Conservation (phyloP, 306 rosid genomes). For the Begonia loranthoides region DNA sequence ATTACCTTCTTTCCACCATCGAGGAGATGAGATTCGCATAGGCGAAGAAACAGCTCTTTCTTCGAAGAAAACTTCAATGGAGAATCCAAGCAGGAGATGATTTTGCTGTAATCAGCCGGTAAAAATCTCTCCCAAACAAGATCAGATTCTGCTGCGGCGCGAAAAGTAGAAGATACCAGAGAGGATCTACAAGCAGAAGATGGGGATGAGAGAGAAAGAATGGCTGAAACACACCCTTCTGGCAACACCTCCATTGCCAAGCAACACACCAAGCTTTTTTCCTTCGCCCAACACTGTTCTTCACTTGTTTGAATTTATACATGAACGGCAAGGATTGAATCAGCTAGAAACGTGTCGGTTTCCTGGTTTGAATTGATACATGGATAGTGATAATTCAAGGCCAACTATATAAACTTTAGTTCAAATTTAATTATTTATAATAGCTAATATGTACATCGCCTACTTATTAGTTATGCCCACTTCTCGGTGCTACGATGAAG, state of each 20-base stretch:
- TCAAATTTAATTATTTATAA: too few species aligned
- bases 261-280: too few species aligned
- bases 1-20: conserved; percentile 40
- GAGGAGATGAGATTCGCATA: conserved; percentile 30
- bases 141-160: conserved; percentile 28
- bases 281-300: too few species aligned
- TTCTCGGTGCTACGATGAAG: too few species aligned
- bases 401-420: too few species aligned
- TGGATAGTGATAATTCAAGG: too few species aligned
- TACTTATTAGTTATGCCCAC: too few species aligned
- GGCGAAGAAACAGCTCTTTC: conserved; percentile 30
- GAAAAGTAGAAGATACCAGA: conserved; percentile 27
- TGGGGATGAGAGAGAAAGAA: conserved; percentile 35
- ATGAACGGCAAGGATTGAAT: too few species aligned
- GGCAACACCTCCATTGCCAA: conserved; percentile 22
- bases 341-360: too few species aligned
- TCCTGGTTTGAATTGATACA: too few species aligned
- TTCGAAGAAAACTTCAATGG: conserved; percentile 19
- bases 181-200: conserved; percentile 25
- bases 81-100: conserved; percentile 19
- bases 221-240: conserved; percentile 27
- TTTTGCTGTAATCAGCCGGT: conserved; percentile 30
- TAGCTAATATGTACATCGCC: too few species aligned
- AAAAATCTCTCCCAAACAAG: conserved; percentile 44
- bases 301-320: too few species aligned